These are phyloP conservation scores for Sarocladium kiliense DNA, from an alignment of 2,329 filamentous ascomycete genomes.

Conservation along the genomic window DNA sequence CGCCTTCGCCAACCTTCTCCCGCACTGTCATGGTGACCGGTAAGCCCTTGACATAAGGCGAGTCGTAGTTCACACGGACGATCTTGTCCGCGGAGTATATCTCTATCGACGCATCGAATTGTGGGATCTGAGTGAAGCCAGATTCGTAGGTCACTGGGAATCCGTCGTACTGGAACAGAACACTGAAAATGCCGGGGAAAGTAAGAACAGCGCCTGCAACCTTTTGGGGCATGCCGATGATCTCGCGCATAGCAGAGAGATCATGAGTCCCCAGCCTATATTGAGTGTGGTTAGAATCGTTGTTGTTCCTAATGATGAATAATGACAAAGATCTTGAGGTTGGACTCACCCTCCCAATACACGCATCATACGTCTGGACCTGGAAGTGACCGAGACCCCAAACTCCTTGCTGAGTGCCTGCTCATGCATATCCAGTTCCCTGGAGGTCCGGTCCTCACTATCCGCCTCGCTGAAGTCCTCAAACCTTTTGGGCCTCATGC, in stretches of 20 bases:
- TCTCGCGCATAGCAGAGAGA: conserved; percentile 44
- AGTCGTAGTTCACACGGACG: conserved; percentile 49
- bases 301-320: too few species aligned
- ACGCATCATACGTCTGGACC: too few species aligned
- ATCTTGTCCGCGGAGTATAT: conserved; percentile 50
- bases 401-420: too few species aligned
- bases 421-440: too few species aligned
- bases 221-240: conserved; percentile 37
- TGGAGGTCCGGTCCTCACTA: neutral
- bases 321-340: too few species aligned
- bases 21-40: conserved; percentile 42
- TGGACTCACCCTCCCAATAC: too few species aligned
- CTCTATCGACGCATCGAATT: conserved; percentile 47
- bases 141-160: conserved; percentile 55
- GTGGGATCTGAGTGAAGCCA: conserved; percentile 46
- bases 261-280: conserved; percentile 30
- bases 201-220: conserved; percentile 21
- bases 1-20: conserved; percentile 33
- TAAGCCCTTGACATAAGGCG: conserved; percentile 51
- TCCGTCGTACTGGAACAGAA: conserved; percentile 35
- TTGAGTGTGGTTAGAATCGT: neutral
- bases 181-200: conserved; percentile 27
- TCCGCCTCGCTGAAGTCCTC: neutral
- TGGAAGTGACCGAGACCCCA: too few species aligned
- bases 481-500: conserved; percentile 27